Evolutionary conservation across 768 basidiomycete genomes (phyloP), one percentile per base, ranked within the genome.

Genomic region (Kwoniella heveanensis): DNA sequence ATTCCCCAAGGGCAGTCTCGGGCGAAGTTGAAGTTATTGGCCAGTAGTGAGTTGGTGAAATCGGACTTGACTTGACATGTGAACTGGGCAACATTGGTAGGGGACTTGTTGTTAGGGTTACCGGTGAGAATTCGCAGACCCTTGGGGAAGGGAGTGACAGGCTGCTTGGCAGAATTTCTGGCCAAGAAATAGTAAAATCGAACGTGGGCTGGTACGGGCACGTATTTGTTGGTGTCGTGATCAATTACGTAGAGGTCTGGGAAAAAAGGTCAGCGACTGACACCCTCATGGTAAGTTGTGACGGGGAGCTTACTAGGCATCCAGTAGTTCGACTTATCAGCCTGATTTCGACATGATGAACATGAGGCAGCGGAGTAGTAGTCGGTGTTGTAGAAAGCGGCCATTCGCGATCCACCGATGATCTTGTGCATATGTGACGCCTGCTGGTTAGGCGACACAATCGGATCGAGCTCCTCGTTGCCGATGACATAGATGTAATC

Each of bases 121-220:
- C 78, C 78, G 19, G 61, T 62, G 2, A 79, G 58, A 56, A 79
- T 77, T 21, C 73, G 70, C 10, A 79, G 71, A 54, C 78, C 78
- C 48, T 74, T 64, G 19, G 78, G 78, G 66, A 74, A 79, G 10
- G 74, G 60, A 8, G 36, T 49, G 54, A 77, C 73, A 37, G 60
- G 59, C 25, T 72, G 65, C 7, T 46, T 44, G 7, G 60, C 57
- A 13, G 70, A 71, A 49, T 66, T 75, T 54, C 72, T 48, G 8
- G 60, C 67, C 12, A 73, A 52, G 62, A 76, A 76, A 65, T 79
- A 79, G 70, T 79, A 79, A 59, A 76, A 76, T 57, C 77, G 66
- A 15, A 63, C 52, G 24, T 52, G 47, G 12, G 69, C 59, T 3
- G 64, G 55, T 25, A 77, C 51, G 25, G 64, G 54, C 8, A 57